Base-by-base conservation (phyloP, 345 rosid species). In the Aquilaria malaccensis region DNA sequence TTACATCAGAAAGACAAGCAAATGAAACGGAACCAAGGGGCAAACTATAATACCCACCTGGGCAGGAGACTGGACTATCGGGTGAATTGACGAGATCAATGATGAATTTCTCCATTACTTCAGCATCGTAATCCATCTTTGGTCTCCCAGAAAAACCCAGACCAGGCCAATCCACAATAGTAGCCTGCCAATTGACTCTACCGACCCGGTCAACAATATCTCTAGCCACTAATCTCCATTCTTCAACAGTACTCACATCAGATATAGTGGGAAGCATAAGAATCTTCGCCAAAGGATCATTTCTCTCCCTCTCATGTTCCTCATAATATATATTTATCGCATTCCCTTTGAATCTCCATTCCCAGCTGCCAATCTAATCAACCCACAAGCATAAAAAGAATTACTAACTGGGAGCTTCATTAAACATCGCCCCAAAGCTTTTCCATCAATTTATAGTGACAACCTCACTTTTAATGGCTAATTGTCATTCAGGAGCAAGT, bases 161-260 rank as follows among this genome's bases (percentile, higher is more conserved):
- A 64, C 95, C 98, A 22, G 95, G 98, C 98, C 98, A 92, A 69
- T 92, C 98, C 59, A 89, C 85, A 71, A 92, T 81, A 11, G 85
- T 85, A 29, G 95, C 88, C 33, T 85, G 85, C 93, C 86, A 89
- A 58, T 82, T 85, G 63, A 74, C 56, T 55, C 70, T 67, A 31
- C 83, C 76, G 47, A 13, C 77, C 58, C 79, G 81, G 63, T 79
- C 77, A 58, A 85, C 89, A 50, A 93, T 84, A 78, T 83, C 79
- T 65, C 61, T 69, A 56, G 98, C 98, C 32, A 87, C 98, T 43
- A 76, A 76, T 81, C 96, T 89, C 98, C 97, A 93, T 66, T 93
- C 96, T 76, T 85, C 94, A 41, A 85, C 96, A 2, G 96, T 93
- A 70, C 96, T 93, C 59, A 89, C 98, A 85, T 93, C 97, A 10